Evolutionary conservation across 139 green algal species (phyloP).

Genomic region (Mychonastes homosphaera): DNA sequence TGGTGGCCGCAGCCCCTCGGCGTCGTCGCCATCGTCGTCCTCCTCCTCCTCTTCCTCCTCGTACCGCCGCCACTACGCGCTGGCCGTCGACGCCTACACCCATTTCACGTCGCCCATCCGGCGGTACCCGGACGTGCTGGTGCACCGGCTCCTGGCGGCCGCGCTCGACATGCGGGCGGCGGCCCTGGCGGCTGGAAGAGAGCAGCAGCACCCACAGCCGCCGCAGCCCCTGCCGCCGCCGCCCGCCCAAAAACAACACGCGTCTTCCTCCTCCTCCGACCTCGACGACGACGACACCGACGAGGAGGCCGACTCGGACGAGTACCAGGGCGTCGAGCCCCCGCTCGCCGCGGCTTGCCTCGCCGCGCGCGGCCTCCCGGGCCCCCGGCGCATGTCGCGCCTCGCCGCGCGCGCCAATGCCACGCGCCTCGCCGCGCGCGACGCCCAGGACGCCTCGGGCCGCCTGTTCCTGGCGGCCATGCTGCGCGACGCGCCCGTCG

Average conservation of each 20-base stretch:
- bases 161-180: conserved; percentile 36
- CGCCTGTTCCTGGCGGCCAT: conserved; percentile 69
- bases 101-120: conserved; percentile 90
- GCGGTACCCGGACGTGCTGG: conserved; percentile 83
- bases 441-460: conserved; percentile 52
- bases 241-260: no score
- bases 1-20: no score
- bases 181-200: not conserved
- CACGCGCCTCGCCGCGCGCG: not conserved
- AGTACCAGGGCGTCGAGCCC: no score
- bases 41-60: no score
- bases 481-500: conserved; percentile 37
- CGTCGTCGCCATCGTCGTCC: no score
- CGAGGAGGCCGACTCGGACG: no score
- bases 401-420: not conserved
- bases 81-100: conserved; percentile 75
- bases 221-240: conserved; percentile 4
- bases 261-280: no score
- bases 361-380: not conserved
- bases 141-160: conserved; percentile 72
- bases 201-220: conserved; percentile 8
- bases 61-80: conserved; percentile 69
- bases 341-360: no score
- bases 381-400: not conserved
- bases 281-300: no score